Evolutionary conservation across 2,329 filamentous ascomycete species (phyloP).

Genomic region (Chlorencoelia australis): DNA sequence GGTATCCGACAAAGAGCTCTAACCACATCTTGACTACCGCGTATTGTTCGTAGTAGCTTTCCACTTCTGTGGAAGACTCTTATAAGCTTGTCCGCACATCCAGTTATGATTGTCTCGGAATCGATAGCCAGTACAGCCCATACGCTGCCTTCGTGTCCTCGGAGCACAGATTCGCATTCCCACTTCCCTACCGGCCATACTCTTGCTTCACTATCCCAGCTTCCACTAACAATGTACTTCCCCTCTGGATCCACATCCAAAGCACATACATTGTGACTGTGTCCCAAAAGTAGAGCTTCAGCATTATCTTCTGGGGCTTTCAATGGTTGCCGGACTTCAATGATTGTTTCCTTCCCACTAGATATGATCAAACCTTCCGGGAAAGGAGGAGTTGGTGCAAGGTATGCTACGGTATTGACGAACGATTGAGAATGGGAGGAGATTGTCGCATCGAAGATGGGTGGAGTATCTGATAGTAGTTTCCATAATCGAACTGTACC

Average conservation of each 20-base stretch:
- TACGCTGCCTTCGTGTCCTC: constrained; percentile 71
- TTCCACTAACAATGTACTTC: constrained; percentile 73
- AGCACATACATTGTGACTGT: constrained; percentile 79
- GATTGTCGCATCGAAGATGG: constrained; percentile 67
- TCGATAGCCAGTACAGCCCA: constrained; percentile 89
- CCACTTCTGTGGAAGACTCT: constrained; percentile 65
- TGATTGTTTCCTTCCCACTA: constrained; percentile 83
- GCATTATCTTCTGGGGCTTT: constrained; percentile 63
- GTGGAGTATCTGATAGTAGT: constrained; percentile 52
- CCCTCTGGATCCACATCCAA: constrained; percentile 68
- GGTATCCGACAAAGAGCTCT: constrained; percentile 82
- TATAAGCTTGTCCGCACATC: constrained; percentile 81
- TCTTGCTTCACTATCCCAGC: constrained; percentile 84
- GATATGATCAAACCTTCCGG: constrained; percentile 77
- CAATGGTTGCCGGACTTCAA: constrained; percentile 72
- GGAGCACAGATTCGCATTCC: constrained; percentile 63
- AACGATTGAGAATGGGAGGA: constrained; percentile 73
- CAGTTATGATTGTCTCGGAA: constrained; percentile 73
- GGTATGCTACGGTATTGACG: constrained; percentile 74
- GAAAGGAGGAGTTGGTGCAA: constrained; percentile 53
- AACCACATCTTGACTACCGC: constrained; percentile 71
- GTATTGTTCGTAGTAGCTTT: constrained; percentile 52
- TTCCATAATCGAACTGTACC: constrained; percentile 84
- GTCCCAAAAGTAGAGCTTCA: constrained; percentile 76
- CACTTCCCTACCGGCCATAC: constrained; percentile 82